Conservation (phyloP, 495 filamentous ascomycete genomes). For the Penicillium samsonianum region DNA sequence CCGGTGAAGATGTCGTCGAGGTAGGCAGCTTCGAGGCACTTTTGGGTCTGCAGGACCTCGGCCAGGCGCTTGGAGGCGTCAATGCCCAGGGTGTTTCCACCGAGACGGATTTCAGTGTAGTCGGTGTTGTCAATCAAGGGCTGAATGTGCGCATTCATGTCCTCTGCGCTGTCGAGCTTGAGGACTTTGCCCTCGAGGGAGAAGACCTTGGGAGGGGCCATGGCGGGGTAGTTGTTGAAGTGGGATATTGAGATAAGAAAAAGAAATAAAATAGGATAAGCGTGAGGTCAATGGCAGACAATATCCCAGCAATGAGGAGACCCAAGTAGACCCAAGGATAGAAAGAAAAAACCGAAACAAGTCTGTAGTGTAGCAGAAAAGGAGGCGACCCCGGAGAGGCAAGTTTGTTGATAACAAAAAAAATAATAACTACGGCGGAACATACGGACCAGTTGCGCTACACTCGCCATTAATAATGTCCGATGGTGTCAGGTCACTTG, state of each 20-base stretch:
- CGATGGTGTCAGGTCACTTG: constrained; percentile 16
- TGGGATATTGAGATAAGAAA: constrained; percentile 20
- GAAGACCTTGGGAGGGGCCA: constrained; percentile 71
- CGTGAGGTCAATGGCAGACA: neutral
- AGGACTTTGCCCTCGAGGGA: constrained; percentile 87
- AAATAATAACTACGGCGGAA: constrained; percentile 28
- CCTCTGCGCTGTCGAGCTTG: constrained; percentile 83
- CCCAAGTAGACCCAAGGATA: constrained; percentile 8
- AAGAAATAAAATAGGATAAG: constrained; percentile 10
- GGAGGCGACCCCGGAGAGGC: constrained; percentile 11
- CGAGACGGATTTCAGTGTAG: constrained; percentile 79
- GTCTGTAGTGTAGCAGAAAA: constrained; percentile 14
- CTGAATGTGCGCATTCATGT: constrained; percentile 83
- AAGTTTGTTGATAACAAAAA: constrained; percentile 26
- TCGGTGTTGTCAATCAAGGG: constrained; percentile 67
- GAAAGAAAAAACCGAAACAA: constrained; percentile 11
- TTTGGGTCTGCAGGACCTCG: constrained; percentile 75
- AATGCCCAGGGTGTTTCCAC: constrained; percentile 89
- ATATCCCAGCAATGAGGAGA: neutral
- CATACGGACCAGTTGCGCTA: constrained; percentile 24
- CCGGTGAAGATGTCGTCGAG: constrained; percentile 97
- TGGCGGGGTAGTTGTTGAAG: constrained; percentile 39
- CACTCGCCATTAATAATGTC: constrained; percentile 32
- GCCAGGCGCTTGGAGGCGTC: constrained; percentile 83
- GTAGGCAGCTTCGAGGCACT: constrained; percentile 79